Evolutionary conservation across 2,329 filamentous ascomycete species (phyloP), one percentile per base, ranked within the genome.

Genomic region (Daldinia eschscholtzii): DNA sequence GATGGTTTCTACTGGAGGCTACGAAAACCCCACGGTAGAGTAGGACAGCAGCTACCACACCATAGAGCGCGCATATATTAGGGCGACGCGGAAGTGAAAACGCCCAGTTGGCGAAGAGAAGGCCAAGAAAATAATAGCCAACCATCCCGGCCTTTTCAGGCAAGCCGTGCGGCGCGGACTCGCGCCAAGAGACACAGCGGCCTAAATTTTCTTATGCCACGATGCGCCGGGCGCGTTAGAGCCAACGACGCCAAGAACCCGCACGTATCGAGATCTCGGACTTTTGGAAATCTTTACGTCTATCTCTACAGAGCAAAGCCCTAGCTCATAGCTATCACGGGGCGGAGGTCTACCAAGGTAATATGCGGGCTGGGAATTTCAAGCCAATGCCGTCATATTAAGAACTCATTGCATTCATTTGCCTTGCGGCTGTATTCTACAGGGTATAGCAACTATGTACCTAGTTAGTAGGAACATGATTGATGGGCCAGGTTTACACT

Each of bases 401-500:
- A 12, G 52, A 68, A 30, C 41, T 67, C 44, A 58, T 69, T 20
- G 46, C 35, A 68, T 65, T 65, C 65, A 55, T 70, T 26, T 44
- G 68, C 64, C 64, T 68, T 57, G 68, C 46, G 65, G 68, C 68
- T 57, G n/a, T n/a, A 53, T 18, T 68, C 65, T 65, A 61, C 20
- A 10, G 65, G 68, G 65, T 68, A 70, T 68, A 42, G 59, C 58
- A 63, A 63, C 50, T 52, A 23, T 23, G 20, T 23, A 23, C 20
- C 20, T 23, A 33, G 35, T 10, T 35, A 33, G 35, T 65, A 59
- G 33, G 30, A 64, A 56, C 46, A 64, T 13, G n/a, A 33, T 10
- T 46, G 53, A 39, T 55, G 5, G 26, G 44, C 35, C 33, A 57
- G 33, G 35, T 37, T 55, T 44, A 12, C 35, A 61, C 48, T 53